A percentile compares a stretch with the other conserved stretches of the same genome.
phyloP scores from a whole-genome alignment of 495 filamentous ascomycete species.

The Aspergillus baeticus region DNA sequence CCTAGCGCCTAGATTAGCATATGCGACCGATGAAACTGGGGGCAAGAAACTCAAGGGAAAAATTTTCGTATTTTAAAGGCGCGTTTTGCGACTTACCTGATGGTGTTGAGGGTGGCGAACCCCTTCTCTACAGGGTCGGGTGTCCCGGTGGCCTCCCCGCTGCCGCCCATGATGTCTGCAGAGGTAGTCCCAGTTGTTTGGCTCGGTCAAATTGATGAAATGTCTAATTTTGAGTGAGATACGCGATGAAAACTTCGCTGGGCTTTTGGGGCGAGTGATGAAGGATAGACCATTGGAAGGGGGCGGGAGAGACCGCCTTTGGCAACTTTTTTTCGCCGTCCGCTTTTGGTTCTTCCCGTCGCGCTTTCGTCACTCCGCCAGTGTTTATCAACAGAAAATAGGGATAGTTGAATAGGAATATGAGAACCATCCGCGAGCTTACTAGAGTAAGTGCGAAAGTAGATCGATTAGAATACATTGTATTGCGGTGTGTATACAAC shows the following conservation, averaged over 20 bases:
- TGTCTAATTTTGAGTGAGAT: constrained; percentile 21
- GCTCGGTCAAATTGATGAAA: constrained; percentile 22
- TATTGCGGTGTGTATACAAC: constrained; percentile 10
- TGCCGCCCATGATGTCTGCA: constrained; percentile 41
- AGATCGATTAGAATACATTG: constrained; percentile 12
- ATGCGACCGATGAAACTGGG: constrained; percentile 44
- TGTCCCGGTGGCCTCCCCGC: constrained; percentile 51
- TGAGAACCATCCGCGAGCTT: not conserved
- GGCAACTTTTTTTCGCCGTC: constrained; percentile 13
- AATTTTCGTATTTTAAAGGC: constrained; percentile 7
- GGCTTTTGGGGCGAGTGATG: constrained; percentile 23
- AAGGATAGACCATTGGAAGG: constrained; percentile 15
- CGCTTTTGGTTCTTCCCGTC: constrained; percentile 15
- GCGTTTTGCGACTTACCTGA: constrained; percentile 54
- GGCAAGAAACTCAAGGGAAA: not conserved
- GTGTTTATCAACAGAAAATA: too few relatives aligned
- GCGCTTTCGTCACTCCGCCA: not conserved
- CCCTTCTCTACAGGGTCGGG: constrained; percentile 71
- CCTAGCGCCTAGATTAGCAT: constrained; percentile 48
- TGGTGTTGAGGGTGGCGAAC: constrained; percentile 73
- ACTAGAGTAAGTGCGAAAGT: not conserved
- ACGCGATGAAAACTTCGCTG: constrained; percentile 25
- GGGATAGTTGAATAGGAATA: too few relatives aligned
- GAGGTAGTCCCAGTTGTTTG: constrained; percentile 8
- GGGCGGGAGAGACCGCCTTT: constrained; percentile 25